These are phyloP conservation scores for Deinandra increscens DNA, from an alignment of 129 eudicot genomes.

Conservation along the genomic window DNA sequence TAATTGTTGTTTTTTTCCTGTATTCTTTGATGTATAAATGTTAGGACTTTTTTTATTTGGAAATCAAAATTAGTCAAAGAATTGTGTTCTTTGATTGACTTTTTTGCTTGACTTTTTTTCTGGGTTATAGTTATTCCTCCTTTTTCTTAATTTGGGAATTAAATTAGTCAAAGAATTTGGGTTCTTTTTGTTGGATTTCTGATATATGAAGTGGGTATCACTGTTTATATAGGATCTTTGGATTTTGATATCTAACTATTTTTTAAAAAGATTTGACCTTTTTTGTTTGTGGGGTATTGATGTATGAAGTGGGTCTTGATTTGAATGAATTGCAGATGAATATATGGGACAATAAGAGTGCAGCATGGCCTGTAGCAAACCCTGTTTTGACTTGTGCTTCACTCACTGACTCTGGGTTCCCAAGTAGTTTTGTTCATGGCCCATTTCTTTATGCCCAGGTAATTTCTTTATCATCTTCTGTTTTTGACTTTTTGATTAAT, in stretches of 20 bases:
- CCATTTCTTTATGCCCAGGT: constrained; percentile 86
- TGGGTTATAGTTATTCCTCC: too few species aligned
- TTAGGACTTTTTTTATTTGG: neutral
- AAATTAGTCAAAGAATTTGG: neutral
- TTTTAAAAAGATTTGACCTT: constrained; percentile 6
- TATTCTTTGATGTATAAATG: neutral
- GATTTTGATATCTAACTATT: neutral
- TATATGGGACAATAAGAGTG: constrained; percentile 60
- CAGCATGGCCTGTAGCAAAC: constrained; percentile 94
- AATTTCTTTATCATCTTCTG: constrained; percentile 16
- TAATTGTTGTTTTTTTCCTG: too few species aligned
- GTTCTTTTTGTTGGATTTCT: neutral
- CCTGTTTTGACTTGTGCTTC: constrained; percentile 89
- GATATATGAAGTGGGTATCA: constrained; percentile 18
- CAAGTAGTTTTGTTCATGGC: constrained; percentile 89
- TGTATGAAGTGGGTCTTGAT: neutral
- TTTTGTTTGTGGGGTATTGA: constrained; percentile 2
- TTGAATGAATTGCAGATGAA: constrained; percentile 51
- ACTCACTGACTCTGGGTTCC: constrained; percentile 58
- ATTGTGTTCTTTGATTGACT: too few species aligned
- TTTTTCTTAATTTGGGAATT: too few species aligned
- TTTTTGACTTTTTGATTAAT: too few species aligned
- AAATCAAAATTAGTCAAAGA: neutral
- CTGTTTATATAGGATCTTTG: constrained; percentile 2
- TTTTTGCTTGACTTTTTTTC: too few species aligned